A percentile compares a stretch with the other conserved stretches of the same genome.
Conservation (phyloP, 768 basidiomycete species). For the Mycena indigotica region DNA sequence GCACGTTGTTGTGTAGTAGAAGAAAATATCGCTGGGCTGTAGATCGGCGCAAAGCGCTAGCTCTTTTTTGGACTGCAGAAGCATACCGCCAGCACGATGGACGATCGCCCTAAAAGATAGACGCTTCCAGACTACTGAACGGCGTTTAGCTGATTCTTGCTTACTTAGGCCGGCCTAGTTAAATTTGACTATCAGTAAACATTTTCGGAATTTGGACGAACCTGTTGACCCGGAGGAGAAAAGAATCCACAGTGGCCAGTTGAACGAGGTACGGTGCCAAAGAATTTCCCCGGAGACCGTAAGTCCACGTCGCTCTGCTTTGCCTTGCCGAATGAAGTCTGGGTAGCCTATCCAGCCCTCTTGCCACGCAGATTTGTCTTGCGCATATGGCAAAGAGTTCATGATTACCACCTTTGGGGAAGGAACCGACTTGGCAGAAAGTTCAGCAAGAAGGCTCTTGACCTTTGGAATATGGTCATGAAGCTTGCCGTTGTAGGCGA, state of each 20-base stretch:
- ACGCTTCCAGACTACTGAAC: conserved; percentile 10
- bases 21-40: conserved; percentile 68
- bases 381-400: conserved; percentile 40
- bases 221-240: conserved; percentile 88
- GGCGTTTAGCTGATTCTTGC: conserved; percentile 24
- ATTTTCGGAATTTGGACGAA: conserved; percentile 28
- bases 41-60: conserved; percentile 70
- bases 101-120: conserved; percentile 64
- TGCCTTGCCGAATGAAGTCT: conserved; percentile 52
- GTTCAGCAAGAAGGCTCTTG: conserved; percentile 51
- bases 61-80: conserved; percentile 73
- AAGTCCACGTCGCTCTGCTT: conserved; percentile 47
- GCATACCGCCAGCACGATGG: conserved; percentile 78
- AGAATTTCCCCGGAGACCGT: conserved; percentile 59
- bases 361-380: conserved; percentile 43
- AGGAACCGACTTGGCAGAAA: conserved; percentile 39
- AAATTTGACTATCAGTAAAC: no score
- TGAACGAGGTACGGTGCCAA: conserved; percentile 64
- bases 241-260: conserved; percentile 83
- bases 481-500: conserved; percentile 74
- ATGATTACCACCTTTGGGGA: conserved; percentile 61
- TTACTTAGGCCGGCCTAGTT: conserved; percentile 59
- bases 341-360: conserved; percentile 57
- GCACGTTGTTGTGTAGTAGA: conserved; percentile 82
- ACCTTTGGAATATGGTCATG: conserved; percentile 71